Percentiles rank a stretch among this genome's conserved stretches.
Evolutionary conservation across 345 rosid genomes (phyloP).

Genomic region (Eucalyptus lansdowneana): DNA sequence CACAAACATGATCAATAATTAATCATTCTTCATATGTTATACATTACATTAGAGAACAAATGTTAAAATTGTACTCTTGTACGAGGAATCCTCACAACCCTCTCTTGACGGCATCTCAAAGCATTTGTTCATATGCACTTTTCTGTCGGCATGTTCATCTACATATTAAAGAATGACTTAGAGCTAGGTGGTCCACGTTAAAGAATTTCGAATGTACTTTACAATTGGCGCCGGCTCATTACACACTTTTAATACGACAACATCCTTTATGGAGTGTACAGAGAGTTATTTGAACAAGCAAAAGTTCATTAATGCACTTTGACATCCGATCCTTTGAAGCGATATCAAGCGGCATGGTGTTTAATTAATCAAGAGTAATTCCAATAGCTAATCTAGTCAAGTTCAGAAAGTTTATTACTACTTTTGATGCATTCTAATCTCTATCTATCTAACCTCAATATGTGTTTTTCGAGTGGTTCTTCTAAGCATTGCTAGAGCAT

Average conservation of each 20-base stretch:
- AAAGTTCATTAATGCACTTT: no score
- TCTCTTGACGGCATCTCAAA: not conserved
- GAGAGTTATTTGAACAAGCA: not conserved
- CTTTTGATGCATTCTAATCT: not conserved
- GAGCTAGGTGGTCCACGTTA: not conserved
- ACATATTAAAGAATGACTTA: not conserved
- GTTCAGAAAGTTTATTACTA: not conserved
- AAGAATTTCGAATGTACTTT: not conserved
- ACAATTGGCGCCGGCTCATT: not conserved
- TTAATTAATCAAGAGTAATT: no score
- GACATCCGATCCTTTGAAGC: no score
- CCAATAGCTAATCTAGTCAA: not conserved
- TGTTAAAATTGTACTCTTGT: not conserved
- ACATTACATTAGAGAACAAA: not conserved
- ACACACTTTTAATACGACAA: no score
- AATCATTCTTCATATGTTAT: not conserved
- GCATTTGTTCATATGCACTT: not conserved
- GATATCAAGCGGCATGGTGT: no score
- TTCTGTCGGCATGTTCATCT: not conserved
- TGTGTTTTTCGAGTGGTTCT: not conserved
- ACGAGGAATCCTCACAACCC: not conserved
- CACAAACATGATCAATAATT: not conserved
- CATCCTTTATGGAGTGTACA: not conserved
- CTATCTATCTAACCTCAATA: not conserved
- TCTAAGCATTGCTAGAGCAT: not conserved